Evolutionary conservation across 208 protist genomes (phyloP), one percentile per base, ranked within the genome.

Genomic region (Trypanosoma mega): DNA sequence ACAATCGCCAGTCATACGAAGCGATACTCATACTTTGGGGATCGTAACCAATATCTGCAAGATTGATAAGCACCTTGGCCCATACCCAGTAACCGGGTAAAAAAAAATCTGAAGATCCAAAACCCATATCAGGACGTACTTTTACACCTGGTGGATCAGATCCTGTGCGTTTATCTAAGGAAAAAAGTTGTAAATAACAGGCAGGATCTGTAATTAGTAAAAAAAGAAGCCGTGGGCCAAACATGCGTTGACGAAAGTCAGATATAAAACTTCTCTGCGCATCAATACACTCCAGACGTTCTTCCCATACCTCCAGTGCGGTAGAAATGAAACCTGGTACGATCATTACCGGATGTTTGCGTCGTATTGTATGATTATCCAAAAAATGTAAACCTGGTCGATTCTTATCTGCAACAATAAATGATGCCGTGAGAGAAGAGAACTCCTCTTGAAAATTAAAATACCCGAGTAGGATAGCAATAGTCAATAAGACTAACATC

Each of bases 11-110:
- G 72, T 97, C 93, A 66, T 96, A 96, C n/a, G 77, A 76, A 39
- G 84, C 73, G 29, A 97, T 86, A 16, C 72, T 74, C 75, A 97
- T 85, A 71, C 71, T 94, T 69, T 92, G 89, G 37, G 76, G 83
- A 67, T 95, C 91, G 75, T 97, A 97, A 48, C 93, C 93, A 57
- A 97, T 90, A 41, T 96, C 87, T 0, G 84, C 91, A n/a, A 97
- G 74, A 67, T 95, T 96, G 27, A 94, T 69, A 27, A 97, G 74
- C 30, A 97, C 53, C 57, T 93, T 95, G 11, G 80, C 90, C 90
- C 90, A 97, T 26, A 97, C 89, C 93, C 91, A 96, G 71, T 88
- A 95, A 12, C 87, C 87, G 0, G 87, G 85, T 8, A 97, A 51
- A 48, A 97, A 94, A 57, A 92, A 96, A 60, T 96, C 90, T 14